Evolutionary conservation across 192 early-diverging fungal species (phyloP), one percentile per base, ranked within the genome.

Genomic region (Kappamyces sp.): DNA sequence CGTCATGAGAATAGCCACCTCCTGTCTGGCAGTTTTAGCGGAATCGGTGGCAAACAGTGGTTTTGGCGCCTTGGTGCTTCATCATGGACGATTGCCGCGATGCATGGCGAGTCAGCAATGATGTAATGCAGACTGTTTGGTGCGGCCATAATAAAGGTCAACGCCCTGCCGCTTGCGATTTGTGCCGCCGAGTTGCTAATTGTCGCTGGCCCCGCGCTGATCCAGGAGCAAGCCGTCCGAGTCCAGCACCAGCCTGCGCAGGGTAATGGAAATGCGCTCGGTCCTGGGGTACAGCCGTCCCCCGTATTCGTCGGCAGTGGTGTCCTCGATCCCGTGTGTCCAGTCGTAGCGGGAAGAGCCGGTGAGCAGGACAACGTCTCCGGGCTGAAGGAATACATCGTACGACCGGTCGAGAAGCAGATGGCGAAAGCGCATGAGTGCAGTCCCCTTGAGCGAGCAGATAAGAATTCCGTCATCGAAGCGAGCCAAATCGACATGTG

Each of bases 401-500:
- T 43, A 15, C 23, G 23, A 23, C 10, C 39, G 43, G 34, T 42
- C 33, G n/a, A 48, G 31, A 63, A 37, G 42, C 34, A 64, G 58
- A 34, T 6, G 41, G 3, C 55, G 49, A 36, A 80, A 60, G 5
- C 67, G 69, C 76, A 84, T 77, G 1, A 47, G 54, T 5, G 69
- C 69, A 1, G 78, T 46, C 1, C 66, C 58, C 10, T 63, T 65
- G 42, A 80, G 60, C 40, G 67, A 75, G 9, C 68, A 60, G 13
- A 77, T 71, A 2, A 68, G 66, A 5, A 83, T 66, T 1, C 71
- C 73, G 48, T 78, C 74, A 0, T 53, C 73, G 51, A 84, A 84
- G 60, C 78, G 67, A 58, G 58, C 15, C 15, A 84, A 49, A 49
- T 84, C 82, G 2, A 79, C 64, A 42, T 84, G 82, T 33, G 68